A percentile compares a stretch with the other conserved stretches of the same genome.
phyloP scores from a whole-genome alignment of 1,284 basidiomycete species.

The Laetiporus sulphureus region DNA sequence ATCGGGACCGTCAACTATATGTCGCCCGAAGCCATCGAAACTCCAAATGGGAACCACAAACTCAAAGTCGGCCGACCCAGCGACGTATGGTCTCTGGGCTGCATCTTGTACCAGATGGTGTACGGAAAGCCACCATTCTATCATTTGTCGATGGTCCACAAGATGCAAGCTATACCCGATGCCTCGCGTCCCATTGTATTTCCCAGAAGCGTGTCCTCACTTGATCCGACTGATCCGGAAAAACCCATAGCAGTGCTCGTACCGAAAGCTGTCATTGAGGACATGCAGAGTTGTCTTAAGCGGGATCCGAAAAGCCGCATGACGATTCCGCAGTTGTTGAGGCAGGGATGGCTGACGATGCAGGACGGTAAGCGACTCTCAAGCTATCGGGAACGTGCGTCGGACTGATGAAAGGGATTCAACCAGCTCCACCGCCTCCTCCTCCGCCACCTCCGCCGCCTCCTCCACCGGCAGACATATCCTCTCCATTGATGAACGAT shows the following conservation, averaged over 20 bases:
- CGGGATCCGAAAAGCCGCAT: constrained; percentile 72
- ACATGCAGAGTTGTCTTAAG: constrained; percentile 70
- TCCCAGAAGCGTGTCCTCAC: constrained; percentile 60
- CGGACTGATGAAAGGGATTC: neutral
- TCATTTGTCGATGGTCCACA: constrained; percentile 67
- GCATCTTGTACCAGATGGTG: constrained; percentile 97
- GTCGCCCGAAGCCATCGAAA: constrained; percentile 89
- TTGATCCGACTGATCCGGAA: constrained; percentile 39
- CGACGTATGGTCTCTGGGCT: constrained; percentile 97
- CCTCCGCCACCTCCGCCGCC: constrained; percentile 21
- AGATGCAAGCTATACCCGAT: constrained; percentile 86
- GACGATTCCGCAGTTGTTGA: constrained; percentile 72
- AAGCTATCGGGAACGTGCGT: neutral
- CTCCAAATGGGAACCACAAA: constrained; percentile 69
- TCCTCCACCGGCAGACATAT: constrained; percentile 25
- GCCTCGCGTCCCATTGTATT: constrained; percentile 67
- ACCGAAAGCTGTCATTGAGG: constrained; percentile 60
- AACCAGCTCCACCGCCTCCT: constrained; percentile 2
- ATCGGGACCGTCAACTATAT: constrained; percentile 95
- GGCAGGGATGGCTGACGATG: constrained; percentile 62
- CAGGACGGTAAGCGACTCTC: constrained; percentile 37
- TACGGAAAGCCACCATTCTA: constrained; percentile 94
- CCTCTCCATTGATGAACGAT: constrained; percentile 27
- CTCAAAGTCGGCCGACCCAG: constrained; percentile 82
- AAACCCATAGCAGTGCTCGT: constrained; percentile 61